Base-by-base conservation (phyloP, 257 asterid genomes). In the Solanum boliviense region DNA sequence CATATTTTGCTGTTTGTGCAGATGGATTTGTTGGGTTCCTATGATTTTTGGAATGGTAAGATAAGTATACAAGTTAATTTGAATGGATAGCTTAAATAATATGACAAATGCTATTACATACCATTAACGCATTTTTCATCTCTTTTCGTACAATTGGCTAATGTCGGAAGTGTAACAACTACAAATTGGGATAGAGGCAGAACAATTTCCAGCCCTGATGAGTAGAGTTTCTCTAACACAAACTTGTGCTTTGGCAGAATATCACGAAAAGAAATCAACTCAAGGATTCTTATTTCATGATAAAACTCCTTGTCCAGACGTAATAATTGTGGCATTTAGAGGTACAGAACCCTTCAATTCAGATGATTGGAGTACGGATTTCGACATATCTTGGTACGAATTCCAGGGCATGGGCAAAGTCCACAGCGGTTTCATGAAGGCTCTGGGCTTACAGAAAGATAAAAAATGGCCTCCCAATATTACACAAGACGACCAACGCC, bases 371-470 rank as follows among this genome's bases (percentile, higher is more conserved):
- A 52, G 88, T 15, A 88, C 95, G 29, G 95, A 93, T 86, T 56
- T 89, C 5, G 98, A 94, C 36, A 62, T 93, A n/a, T 91, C 94
- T 1, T 92, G 95, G 94, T 90, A 87, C 87, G 89, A 87, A 62
- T 84, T 91, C 73, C 84, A 87, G 5, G 88, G 86, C 83, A 62
- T 90, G 68, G 96, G 96, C 29, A 84, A 88, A 34, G 92, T 95
- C 3, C 98, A 95, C 31, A 11, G 88, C 4, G 97, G 97, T 68
- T 95, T 95, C 89, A 88, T 92, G 89, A 92, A 88, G 79, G 97
- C 98, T 68, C 91, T 95, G 11, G 96, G 97, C 9, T 85, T 92
- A 39, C 92, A 91, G 52, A 87, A 76, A 13, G 88, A 87, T 71
- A 78, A 75, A 39, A 88, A 86, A 1, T 90, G 94, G 94, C 93